These are phyloP conservation scores for Coemansia asiatica DNA, from an alignment of 192 early-diverging fungal species.

Conservation along the genomic window DNA sequence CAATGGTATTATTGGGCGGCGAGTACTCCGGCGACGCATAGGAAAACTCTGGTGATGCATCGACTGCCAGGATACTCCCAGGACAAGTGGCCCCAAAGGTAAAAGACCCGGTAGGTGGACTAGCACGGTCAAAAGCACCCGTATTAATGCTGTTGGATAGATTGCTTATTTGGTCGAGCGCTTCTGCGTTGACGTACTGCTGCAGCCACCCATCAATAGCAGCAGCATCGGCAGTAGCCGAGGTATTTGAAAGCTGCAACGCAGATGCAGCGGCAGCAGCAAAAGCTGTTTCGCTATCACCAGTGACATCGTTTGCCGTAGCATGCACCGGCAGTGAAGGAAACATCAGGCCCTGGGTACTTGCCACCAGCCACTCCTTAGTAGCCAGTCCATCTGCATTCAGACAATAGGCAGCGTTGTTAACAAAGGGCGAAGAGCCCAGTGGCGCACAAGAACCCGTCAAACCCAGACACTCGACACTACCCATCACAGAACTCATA, in stretches of 20 bases:
- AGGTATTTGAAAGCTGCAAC: background rate
- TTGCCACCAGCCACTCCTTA: background rate
- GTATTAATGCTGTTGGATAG: background rate
- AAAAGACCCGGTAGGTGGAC: background rate
- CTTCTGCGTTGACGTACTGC: constrained; percentile 46
- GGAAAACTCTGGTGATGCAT: background rate
- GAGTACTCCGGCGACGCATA: constrained; percentile 3
- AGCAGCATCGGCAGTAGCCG: constrained; percentile 19
- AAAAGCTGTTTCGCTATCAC: background rate
- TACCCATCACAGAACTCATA: background rate
- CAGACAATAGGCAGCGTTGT: background rate
- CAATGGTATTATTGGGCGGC: background rate
- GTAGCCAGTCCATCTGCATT: background rate
- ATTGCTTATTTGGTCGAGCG: constrained; percentile 6
- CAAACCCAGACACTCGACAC: too few species aligned
- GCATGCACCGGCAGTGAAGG: background rate
- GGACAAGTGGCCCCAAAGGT: constrained; percentile 5
- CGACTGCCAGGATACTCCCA: constrained; percentile 5
- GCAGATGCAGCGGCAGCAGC: background rate
- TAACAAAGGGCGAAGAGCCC: background rate
- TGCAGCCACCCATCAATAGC: constrained; percentile 49
- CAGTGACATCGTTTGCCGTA: background rate
- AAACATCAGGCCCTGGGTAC: background rate
- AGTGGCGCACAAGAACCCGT: background rate
- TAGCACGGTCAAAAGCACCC: background rate